phyloP scores from a whole-genome alignment of 2,329 filamentous ascomycete genomes.

The Sclerotinia spermophila region DNA sequence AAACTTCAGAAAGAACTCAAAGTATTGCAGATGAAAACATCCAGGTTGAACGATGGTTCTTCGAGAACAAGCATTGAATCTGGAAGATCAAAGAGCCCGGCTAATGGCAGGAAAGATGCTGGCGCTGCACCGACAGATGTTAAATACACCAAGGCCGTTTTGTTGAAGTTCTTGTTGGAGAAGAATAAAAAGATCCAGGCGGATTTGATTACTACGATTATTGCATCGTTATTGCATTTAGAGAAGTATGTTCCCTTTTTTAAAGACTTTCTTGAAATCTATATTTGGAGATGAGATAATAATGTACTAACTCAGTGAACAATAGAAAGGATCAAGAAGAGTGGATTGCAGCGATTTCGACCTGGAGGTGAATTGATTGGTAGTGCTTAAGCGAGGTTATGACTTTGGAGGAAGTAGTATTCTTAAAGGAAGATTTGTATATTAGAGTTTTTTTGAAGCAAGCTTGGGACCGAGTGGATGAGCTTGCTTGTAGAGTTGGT shows the following conservation, averaged over 20 bases:
- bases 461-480: not conserved
- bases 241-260: conserved; percentile 57
- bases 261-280: not conserved
- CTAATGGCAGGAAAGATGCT: conserved; percentile 24
- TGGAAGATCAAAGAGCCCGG: conserved; percentile 33
- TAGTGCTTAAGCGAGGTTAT: no score
- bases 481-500: not conserved
- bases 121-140: conserved; percentile 36
- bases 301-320: conserved; percentile 13
- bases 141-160: conserved; percentile 71
- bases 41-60: conserved; percentile 33
- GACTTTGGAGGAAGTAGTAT: not conserved
- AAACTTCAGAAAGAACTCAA: conserved; percentile 69
- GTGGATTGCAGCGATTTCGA: conserved; percentile 69
- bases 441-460: not conserved
- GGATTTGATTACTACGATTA: conserved; percentile 68
- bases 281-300: not conserved
- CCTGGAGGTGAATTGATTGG: not conserved
- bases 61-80: conserved; percentile 36
- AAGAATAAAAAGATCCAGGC: conserved; percentile 72
- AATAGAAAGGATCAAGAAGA: conserved; percentile 73
- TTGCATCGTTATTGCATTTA: conserved; percentile 73
- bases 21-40: conserved; percentile 46
- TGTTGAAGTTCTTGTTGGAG: conserved; percentile 77
- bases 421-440: not conserved